Base-by-base conservation (phyloP, 352 stramenopile species). In the Globisporangium rhizosaccharum region DNA sequence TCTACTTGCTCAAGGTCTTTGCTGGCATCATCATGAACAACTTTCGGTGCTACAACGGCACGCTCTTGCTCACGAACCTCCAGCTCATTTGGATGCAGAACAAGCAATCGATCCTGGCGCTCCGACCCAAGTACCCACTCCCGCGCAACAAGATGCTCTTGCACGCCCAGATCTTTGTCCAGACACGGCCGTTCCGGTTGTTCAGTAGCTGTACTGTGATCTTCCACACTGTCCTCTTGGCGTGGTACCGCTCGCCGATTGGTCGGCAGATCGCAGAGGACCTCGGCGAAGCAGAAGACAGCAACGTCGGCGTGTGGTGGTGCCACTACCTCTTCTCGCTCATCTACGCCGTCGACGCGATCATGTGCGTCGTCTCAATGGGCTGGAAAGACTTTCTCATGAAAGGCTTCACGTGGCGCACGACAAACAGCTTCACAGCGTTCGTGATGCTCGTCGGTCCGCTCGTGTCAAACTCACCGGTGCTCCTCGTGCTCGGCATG, bases 1-100 rank as follows among this genome's bases (percentile, higher is more conserved):
- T 92, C 54, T 92, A 85, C 57, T 69, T 92, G 25, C 66, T 92
- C 8, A 86, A 87, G 60, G 71, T 89, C 0, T 92, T 92, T 15
- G 80, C 81, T 0, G 85, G 80, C 2, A 90, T 94, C 65, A 83
- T 94, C 50, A 88, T 94, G 66, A 94, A 94, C 62, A 94, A 92
- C 58, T 94, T 94, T 26, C 76, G 85, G 0, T 87, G 76, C 55
- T 86, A 89, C 73, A 94, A 90, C 56, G 85, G 85, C 12, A 94
- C 82, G 5, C 58, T 92, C 7, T 51, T 94, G 33, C 70, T 94
- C 2, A 84, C 77, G 7, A 92, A 87, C 48, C 56, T 85, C 3
- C 85, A 94, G 65, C 69, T 94, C 20, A 83, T 92, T 26, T 94
- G 85, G 85, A 69, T 91, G 59, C 74, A 76, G 15, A 81, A 87